Conservation (phyloP, 2,329 filamentous ascomycete species). For the Stachybotrys chlorohalonatus region DNA sequence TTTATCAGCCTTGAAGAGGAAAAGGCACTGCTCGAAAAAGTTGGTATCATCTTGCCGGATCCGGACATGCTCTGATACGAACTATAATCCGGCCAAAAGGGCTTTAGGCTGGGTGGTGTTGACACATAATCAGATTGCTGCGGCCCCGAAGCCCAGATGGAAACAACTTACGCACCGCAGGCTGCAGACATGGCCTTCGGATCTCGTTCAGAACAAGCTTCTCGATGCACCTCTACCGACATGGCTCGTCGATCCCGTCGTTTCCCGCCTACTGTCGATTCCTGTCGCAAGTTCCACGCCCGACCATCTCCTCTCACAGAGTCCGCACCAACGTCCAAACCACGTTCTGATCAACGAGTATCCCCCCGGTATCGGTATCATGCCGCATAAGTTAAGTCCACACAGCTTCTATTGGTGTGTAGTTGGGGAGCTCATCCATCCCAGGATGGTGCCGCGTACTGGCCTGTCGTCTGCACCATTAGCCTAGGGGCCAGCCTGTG, state of each 20-base stretch:
- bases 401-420: neutral
- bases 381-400: constrained; percentile 68
- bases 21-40: constrained; percentile 59
- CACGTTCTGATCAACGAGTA: constrained; percentile 96
- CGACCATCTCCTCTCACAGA: constrained; percentile 44
- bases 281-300: constrained; percentile 21
- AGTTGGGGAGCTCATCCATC: constrained; percentile 21
- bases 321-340: constrained; percentile 71
- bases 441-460: constrained; percentile 74
- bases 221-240: constrained; percentile 63
- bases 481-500: constrained; percentile 73
- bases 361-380: constrained; percentile 79
- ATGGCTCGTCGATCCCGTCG: constrained; percentile 65
- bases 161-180: constrained; percentile 80
- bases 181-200: constrained; percentile 83
- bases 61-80: neutral
- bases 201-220: constrained; percentile 69
- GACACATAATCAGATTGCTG: constrained; percentile 34
- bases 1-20: constrained; percentile 78
- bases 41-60: constrained; percentile 23
- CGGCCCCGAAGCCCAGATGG: constrained; percentile 70
- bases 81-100: neutral
- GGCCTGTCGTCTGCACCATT: constrained; percentile 82
- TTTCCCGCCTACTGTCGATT: constrained; percentile 50
- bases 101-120: neutral